phyloP scores from a whole-genome alignment of 2,329 filamentous ascomycete species.

The Rutstroemia sp. region DNA sequence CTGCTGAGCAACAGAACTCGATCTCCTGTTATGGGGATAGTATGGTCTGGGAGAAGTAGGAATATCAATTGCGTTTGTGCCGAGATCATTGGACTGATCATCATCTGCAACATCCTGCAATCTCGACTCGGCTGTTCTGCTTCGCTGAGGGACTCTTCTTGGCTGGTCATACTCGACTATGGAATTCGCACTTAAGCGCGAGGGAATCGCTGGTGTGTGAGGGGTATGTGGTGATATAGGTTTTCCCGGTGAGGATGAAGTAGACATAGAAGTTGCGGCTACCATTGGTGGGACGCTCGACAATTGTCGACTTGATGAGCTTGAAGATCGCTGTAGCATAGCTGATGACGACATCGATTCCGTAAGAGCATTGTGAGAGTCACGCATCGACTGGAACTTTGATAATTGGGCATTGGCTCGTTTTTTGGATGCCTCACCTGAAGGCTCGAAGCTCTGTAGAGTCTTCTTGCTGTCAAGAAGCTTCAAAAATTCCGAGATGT shows the following conservation, averaged over 20 bases:
- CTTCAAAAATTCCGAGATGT: conserved; percentile 89
- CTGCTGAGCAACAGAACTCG: conserved; percentile 62
- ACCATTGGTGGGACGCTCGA: conserved; percentile 58
- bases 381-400: conserved; percentile 81
- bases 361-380: conserved; percentile 80
- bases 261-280: conserved; percentile 68
- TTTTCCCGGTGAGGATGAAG: conserved; percentile 83
- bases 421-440: conserved; percentile 63
- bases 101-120: conserved; percentile 23
- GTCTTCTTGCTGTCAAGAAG: conserved; percentile 82
- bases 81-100: conserved; percentile 37
- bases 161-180: conserved; percentile 58
- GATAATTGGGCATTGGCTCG: conserved; percentile 72
- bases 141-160: conserved; percentile 18
- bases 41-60: conserved; percentile 59
- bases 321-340: conserved; percentile 75
- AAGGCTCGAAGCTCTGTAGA: conserved; percentile 67
- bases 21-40: conserved; percentile 49
- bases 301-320: conserved; percentile 57
- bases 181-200: conserved; percentile 84
- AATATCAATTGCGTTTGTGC: conserved; percentile 64
- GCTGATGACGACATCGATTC: conserved; percentile 91
- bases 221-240: conserved; percentile 84
- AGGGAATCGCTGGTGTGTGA: conserved; percentile 89
- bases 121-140: conserved; percentile 17